Base-by-base conservation (phyloP, 2,329 filamentous ascomycete genomes). In the Arthrobotrys pseudoclavata region DNA sequence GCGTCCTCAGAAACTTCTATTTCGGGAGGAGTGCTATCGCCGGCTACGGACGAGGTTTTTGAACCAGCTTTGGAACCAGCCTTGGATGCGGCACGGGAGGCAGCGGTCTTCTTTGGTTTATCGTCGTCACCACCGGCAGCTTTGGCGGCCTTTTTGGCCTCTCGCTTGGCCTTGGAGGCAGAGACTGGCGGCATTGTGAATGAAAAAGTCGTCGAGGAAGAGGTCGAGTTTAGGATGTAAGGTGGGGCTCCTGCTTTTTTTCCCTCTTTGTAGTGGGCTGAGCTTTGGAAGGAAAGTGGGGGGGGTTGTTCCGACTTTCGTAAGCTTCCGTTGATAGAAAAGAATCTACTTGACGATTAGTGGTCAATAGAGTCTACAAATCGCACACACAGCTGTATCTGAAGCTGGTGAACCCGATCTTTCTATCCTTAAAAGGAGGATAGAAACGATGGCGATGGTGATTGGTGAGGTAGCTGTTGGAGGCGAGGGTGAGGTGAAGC, bases 41-140 rank as follows among this genome's bases (percentile, higher is more conserved):
- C 91, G 82, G 91, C 89, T 67, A 90, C 88, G 10, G 91, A 92
- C 47, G 88, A 89, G 61, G 90, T 88, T 82, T 87, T 87, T 79
- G 89, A 91, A 10, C 72, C 86, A 79, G 84, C 85, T 84, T 91
- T 91, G 74, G 89, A 89, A 72, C 87, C 87, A 79, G 87, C 86
- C 85, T 92, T 91, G 83, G 91, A 92, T 80, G 88, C 88, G 81
- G 90, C 87, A 86, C 91, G 92, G 80, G 86, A 86, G 81, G 91
- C 88, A 80, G 90, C 88, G 22, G 91, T 91, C 88, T 95, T 94
- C 86, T 92, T 91, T 81, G 91, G 89, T 85, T 91, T 91, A 84
- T 91, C 92, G 61, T 92, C 87, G 74, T 87, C 87, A 20, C 78
- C 80, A 15, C 67, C 79, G 18, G 79, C 79, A 31, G 80, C 80